These are phyloP conservation scores for Bimuria novae-zelandiae DNA, from an alignment of 2,329 filamentous ascomycete species.

Conservation along the genomic window DNA sequence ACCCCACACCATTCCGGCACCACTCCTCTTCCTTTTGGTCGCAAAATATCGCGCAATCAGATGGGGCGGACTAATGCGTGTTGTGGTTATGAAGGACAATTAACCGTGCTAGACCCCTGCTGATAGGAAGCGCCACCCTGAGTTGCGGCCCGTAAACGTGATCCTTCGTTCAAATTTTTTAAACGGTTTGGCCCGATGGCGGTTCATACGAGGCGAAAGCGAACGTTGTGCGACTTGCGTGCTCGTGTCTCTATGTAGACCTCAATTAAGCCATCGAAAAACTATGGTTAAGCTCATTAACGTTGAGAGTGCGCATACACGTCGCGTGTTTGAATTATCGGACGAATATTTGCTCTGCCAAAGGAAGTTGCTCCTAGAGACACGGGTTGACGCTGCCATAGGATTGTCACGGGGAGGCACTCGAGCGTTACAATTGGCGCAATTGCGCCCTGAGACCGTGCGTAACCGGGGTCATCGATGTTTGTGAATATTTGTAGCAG, in stretches of 20 bases:
- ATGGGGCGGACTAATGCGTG: not conserved
- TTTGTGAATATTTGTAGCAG: not conserved
- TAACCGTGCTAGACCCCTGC: not conserved
- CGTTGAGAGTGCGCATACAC: not conserved
- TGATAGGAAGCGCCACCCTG: not conserved
- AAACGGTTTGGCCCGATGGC: not conserved
- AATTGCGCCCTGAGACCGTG: not conserved
- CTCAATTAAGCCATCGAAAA: not conserved
- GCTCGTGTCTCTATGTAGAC: not conserved
- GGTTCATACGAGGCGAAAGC: not conserved
- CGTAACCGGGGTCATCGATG: not conserved
- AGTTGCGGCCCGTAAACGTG: not conserved
- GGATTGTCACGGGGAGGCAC: not conserved
- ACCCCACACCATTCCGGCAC: too few relatives aligned
- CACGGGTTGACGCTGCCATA: not conserved
- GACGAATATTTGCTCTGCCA: not conserved
- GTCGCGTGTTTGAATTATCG: not conserved
- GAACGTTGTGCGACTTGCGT: not conserved
- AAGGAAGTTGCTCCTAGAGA: not conserved
- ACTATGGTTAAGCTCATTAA: not conserved
- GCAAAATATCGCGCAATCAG: not conserved
- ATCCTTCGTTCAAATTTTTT: not conserved
- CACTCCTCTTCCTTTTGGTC: too few relatives aligned
- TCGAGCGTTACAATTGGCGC: not conserved
- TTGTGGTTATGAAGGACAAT: not conserved